Base-by-base conservation (phyloP, 106 monocot species). In the Xerophyta viscosa region DNA sequence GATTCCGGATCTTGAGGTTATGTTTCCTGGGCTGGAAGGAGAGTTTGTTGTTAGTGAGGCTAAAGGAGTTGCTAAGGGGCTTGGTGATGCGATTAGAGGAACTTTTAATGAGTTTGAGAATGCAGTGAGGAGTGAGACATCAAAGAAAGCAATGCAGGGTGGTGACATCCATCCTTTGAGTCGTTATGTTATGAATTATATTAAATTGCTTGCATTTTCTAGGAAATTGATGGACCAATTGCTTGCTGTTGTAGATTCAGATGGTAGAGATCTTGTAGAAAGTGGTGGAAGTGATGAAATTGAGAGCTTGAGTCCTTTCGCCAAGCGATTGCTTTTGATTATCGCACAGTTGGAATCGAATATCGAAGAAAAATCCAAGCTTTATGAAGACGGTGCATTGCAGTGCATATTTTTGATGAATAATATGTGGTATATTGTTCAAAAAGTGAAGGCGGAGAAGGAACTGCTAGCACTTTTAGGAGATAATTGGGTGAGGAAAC, bases 361-460 rank as follows among this genome's bases (percentile, higher is more conserved):
- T 60, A 62, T 87, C 1, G 81, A 74, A 24, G 81, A 77, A 48
- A 87, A 87, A 57, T 81, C 87, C 24, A 87, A 71, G 31, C 73
- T 77, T 47, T 87, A 87, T 39, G 81, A 87, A 18, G 87, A 77
- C 30, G 64, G 60, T 9, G 87, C 52, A 4, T 44, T 87, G 60
- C 58, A 61, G 31, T 81, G 72, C 54, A 57, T 87, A 31, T 87
- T 87, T 53, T 61, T 81, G 60, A 87, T 87, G 77, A 87, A 81
- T 46, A 87, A 77, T 41, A 71, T 81, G 41, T 64, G 73, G 0
- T 87, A 87, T 43, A 78, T 87, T 19, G 66, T 77, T 11, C 57
- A 78, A 33, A 78, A 81, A 29, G 81, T 74, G 13, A 87, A 77
- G 62, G 39, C 39, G 15, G 77, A 81, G 43, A 77, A 77, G 27